Conservation (phyloP, 306 rosid genomes). For the Trifolium fragiferum region DNA sequence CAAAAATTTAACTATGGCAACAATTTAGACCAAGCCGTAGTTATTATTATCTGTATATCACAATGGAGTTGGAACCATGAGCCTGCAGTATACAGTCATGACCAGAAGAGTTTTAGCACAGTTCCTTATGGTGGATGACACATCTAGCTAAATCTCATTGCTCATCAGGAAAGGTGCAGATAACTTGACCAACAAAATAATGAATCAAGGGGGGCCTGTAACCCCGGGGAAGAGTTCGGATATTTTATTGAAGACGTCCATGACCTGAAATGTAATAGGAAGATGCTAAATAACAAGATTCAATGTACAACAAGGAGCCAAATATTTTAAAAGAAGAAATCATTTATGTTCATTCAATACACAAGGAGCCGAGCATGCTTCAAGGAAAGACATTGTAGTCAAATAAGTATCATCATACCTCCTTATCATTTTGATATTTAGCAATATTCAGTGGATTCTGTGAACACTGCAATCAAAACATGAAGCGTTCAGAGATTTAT, state of each 20-base stretch:
- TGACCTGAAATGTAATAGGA: slow-evolving; percentile 59
- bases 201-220: slow-evolving; percentile 70
- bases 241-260: slow-evolving; percentile 92
- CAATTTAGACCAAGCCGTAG: slow-evolving; percentile 30
- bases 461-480: slow-evolving; percentile 81
- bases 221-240: slow-evolving; percentile 96
- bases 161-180: slow-evolving; percentile 28
- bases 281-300: background rate
- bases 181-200: slow-evolving; percentile 21
- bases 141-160: slow-evolving; percentile 21
- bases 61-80: slow-evolving; percentile 37
- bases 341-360: background rate
- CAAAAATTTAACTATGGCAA: slow-evolving; percentile 38
- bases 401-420: slow-evolving; percentile 57
- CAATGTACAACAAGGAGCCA: background rate
- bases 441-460: slow-evolving; percentile 85
- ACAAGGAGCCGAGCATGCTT: background rate
- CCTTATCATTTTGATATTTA: slow-evolving; percentile 97
- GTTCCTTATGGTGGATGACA: slow-evolving; percentile 36
- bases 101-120: slow-evolving; percentile 22
- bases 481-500: slow-evolving; percentile 40
- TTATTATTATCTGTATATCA: slow-evolving; percentile 41
- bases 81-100: slow-evolving; percentile 34
- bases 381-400: slow-evolving; percentile 31
- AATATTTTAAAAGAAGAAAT: background rate